These are phyloP conservation scores for Thamnidium elegans DNA, from an alignment of 192 early-diverging fungal species.

Conservation along the genomic window DNA sequence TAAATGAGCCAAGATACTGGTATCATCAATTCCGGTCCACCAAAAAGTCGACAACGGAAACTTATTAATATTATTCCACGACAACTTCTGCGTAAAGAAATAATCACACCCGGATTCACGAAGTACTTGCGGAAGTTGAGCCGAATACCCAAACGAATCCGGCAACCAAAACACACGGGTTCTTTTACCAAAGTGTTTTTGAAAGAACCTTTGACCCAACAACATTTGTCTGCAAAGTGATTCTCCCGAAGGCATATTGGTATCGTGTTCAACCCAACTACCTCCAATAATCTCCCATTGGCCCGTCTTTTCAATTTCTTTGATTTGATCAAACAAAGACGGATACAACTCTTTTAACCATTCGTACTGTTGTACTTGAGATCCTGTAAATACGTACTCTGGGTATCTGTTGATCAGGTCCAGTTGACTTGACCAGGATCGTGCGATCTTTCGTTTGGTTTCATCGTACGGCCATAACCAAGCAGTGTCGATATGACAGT, in stretches of 20 bases:
- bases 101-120: slow-evolving; percentile 79
- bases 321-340: slow-evolving; percentile 71
- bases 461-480: slow-evolving; percentile 98
- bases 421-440: slow-evolving; percentile 82
- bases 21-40: slow-evolving; percentile 93
- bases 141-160: slow-evolving; percentile 93
- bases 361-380: slow-evolving; percentile 97
- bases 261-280: slow-evolving; percentile 94
- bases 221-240: slow-evolving; percentile 92
- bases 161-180: slow-evolving; percentile 92
- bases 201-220: slow-evolving; percentile 86
- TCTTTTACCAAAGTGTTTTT: slow-evolving; percentile 71
- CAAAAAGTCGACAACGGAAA: slow-evolving; percentile 96
- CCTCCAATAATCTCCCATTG: slow-evolving; percentile 93
- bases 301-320: slow-evolving; percentile 63
- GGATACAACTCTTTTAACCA: slow-evolving; percentile 91
- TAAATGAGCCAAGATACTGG: slow-evolving; percentile 51
- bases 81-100: slow-evolving; percentile 99
- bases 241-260: slow-evolving; percentile 96
- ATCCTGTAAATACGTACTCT: slow-evolving; percentile 87
- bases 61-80: slow-evolving; percentile 99
- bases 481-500: slow-evolving; percentile 80
- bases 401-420: slow-evolving; percentile 82
- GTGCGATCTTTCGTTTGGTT: slow-evolving; percentile 91
- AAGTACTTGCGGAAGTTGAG: slow-evolving; percentile 92